These are phyloP conservation scores for Acacia pycnantha DNA, from an alignment of 331 rosid species.

Conservation along the genomic window DNA sequence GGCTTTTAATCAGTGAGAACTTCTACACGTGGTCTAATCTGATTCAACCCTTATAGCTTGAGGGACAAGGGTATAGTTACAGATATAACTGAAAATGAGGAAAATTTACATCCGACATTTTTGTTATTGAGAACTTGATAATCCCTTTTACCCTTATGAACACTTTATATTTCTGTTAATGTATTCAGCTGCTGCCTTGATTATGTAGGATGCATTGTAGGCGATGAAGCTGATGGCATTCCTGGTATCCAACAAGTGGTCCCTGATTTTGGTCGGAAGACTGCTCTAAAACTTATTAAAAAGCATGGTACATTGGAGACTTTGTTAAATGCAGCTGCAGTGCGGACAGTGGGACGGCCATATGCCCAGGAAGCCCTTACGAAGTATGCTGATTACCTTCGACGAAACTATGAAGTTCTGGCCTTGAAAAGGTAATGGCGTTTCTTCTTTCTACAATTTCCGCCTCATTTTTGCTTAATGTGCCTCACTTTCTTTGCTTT, in stretches of 20 bases:
- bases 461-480: neutral
- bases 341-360: constrained; percentile 85
- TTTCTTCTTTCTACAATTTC: constrained; percentile 18
- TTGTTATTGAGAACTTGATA: neutral
- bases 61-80: constrained; percentile 12
- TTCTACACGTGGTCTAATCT: neutral
- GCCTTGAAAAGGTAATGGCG: constrained; percentile 65
- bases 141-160: constrained; percentile 2
- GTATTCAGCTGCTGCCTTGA: constrained; percentile 8
- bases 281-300: constrained; percentile 83
- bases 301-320: constrained; percentile 86
- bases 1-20: constrained; percentile 5
- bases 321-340: constrained; percentile 67
- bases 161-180: constrained; percentile 13
- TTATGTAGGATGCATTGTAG: constrained; percentile 73
- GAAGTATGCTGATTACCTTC: constrained; percentile 65
- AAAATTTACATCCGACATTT: neutral
- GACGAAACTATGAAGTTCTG: constrained; percentile 79
- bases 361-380: constrained; percentile 91
- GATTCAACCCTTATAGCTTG: neutral
- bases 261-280: constrained; percentile 90
- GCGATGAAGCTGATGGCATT: constrained; percentile 88
- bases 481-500: neutral
- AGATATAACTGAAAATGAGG: neutral
- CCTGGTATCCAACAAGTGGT: constrained; percentile 91